phyloP scores from a whole-genome alignment of 768 basidiomycete genomes.

The Psilocybe subaeruginosa region DNA sequence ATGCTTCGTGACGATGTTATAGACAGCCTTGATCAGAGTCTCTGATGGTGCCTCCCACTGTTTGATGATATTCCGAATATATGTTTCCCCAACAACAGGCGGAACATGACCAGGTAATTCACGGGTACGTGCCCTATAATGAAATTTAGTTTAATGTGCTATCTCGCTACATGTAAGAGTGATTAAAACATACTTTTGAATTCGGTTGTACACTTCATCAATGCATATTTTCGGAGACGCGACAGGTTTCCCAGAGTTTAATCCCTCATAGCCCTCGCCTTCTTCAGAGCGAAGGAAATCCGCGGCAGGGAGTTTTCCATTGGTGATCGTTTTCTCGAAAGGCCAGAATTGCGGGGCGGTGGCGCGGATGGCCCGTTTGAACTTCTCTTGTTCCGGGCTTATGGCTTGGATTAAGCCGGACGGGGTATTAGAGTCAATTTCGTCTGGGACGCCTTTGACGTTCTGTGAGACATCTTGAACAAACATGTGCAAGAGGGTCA shows the following conservation, averaged over 20 bases:
- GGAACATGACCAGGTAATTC: slow-evolving; percentile 73
- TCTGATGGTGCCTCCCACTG: slow-evolving; percentile 55
- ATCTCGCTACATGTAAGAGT: not conserved
- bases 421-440: not conserved
- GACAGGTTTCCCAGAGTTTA: not conserved
- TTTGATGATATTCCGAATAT: slow-evolving; percentile 46
- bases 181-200: not conserved
- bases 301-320: not conserved
- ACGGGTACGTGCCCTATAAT: slow-evolving; percentile 62
- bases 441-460: slow-evolving; percentile 55
- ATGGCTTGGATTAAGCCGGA: slow-evolving; percentile 60
- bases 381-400: slow-evolving; percentile 46
- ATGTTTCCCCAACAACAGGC: slow-evolving; percentile 56
- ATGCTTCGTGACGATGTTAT: slow-evolving; percentile 38
- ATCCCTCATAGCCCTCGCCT: not conserved
- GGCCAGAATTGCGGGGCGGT: slow-evolving; percentile 66
- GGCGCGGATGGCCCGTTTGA: slow-evolving; percentile 45
- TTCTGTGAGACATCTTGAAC: slow-evolving; percentile 43
- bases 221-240: not conserved
- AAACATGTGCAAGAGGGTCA: slow-evolving; percentile 50
- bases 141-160: not conserved
- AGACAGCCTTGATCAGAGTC: slow-evolving; percentile 44
- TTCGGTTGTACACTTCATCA: not conserved
- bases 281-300: not conserved
- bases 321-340: slow-evolving; percentile 29